Conservation (phyloP, 805 yeast genomes). For the Wickerhamomyces rabaulensis region DNA sequence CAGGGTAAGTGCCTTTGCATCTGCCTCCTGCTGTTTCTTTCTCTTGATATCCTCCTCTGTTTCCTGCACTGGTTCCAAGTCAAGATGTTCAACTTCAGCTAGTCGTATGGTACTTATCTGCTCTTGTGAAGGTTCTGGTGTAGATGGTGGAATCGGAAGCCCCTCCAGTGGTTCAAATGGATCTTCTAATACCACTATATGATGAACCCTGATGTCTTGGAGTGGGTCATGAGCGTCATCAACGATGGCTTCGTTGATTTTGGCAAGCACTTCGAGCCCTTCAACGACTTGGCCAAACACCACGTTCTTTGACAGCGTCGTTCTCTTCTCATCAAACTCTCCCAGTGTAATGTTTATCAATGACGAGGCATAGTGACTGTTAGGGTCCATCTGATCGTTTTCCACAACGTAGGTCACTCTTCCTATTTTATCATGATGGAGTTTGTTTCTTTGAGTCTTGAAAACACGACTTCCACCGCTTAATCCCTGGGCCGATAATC, state of each 20-base stretch:
- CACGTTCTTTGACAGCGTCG: conserved; percentile 11
- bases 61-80: conserved; percentile 11
- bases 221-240: conserved; percentile 39
- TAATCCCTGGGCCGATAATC: conserved; percentile 29
- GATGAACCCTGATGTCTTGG: conserved; percentile 46
- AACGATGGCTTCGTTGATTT: conserved; percentile 32
- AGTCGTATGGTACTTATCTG: conserved; percentile 30
- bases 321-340: conserved; percentile 19
- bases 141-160: conserved; percentile 18
- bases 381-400: conserved; percentile 4
- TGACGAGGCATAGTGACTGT: conserved; percentile 26
- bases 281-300: conserved; percentile 50
- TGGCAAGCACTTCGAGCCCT: conserved; percentile 42
- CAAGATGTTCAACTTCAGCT: conserved; percentile 17
- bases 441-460: conserved; percentile 18
- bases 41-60: conserved; percentile 18
- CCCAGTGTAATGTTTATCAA: conserved; percentile 33
- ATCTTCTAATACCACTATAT: conserved; percentile 45
- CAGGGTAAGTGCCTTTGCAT: conserved; percentile 53
- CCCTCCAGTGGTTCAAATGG: conserved; percentile 40
- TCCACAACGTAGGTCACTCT: conserved; percentile 26
- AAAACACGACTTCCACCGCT: conserved; percentile 15
- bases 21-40: conserved; percentile 31
- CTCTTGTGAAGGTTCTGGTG: conserved; percentile 33
- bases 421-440: conserved; percentile 28